Evolutionary conservation across 108 stramenopile species (phyloP), one percentile per base, ranked within the genome.

Genomic region (Conticribra guillardii): DNA sequence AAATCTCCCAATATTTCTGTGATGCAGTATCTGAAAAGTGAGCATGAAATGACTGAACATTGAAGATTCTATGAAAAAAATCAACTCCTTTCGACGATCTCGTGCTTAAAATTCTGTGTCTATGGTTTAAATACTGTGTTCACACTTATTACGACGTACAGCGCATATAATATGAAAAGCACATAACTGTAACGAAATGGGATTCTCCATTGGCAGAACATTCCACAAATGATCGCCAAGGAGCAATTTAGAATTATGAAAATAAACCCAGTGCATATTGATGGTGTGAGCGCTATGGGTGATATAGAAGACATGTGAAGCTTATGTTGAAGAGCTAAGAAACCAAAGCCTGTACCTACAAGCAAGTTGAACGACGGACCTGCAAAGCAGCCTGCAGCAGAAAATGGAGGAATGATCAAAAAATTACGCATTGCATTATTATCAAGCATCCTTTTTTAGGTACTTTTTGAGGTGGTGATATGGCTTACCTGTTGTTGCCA

Each of bases 321-420:
- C 31, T 74, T 46, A 26, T 55, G 34, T 23, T 74, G 73, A 28
- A 80, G 34, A 28, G 44, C 49, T 26, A 74, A 28, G 32, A 80
- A 80, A 22, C 79, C 79, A 41, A 53, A 34, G 18, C 75, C 90
- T 0, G 85, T 59, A 2, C 90, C 90, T 23, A 93, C 70, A 16
- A 90, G 61, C 16, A 93, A 31, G 66, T 93, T 93, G 85, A 93
- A 92, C 0, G 88, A 70, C 9, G 92, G 92, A 24, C 83, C 80
- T 0, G 80, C 80, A 52, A 79, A 82, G 14, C 21, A 41, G 37
- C 37, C 37, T 41, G 11, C 5, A 60, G n/a, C n/a, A n/a, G n/a
- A n/a, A n/a, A n/a, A n/a, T n/a, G n/a, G n/a, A n/a, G n/a, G n/a
- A n/a, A n/a, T n/a, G n/a, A n/a, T n/a, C n/a, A n/a, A n/a, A n/a